Percentiles rank a stretch among this genome's conserved stretches.
phyloP scores from a whole-genome alignment of 176 grass and related monocot genomes.

The Ananas comosus region DNA sequence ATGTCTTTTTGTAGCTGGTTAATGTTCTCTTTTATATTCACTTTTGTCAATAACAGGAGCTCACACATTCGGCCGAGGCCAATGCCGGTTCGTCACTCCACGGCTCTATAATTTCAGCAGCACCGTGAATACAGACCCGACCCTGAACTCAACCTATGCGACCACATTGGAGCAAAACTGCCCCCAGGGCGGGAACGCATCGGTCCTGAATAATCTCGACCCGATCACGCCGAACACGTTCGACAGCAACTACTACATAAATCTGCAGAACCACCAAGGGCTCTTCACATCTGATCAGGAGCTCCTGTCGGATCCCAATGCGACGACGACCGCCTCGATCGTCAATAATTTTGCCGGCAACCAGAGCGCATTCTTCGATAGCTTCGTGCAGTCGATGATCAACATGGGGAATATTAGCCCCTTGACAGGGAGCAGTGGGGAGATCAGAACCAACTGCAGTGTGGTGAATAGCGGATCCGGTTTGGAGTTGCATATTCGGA shows the following conservation, averaged over 20 bases:
- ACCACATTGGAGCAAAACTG: constrained; percentile 3
- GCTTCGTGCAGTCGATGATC: constrained; percentile 57
- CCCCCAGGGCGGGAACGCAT: constrained; percentile 40
- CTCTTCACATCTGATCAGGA: constrained; percentile 86
- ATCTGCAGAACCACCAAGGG: constrained; percentile 50
- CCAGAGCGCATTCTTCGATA: constrained; percentile 45
- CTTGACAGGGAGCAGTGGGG: constrained; percentile 42
- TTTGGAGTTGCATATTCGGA: too few species aligned
- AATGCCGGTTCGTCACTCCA: neutral
- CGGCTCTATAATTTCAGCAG: constrained; percentile 16
- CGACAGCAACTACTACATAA: constrained; percentile 72
- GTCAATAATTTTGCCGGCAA: constrained; percentile 34
- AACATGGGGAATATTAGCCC: constrained; percentile 72
- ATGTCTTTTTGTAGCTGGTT: too few species aligned
- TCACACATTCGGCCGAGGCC: neutral
- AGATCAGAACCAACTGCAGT: constrained; percentile 63
- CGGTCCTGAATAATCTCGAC: constrained; percentile 48
- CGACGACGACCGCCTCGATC: constrained; percentile 40
- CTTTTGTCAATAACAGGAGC: neutral
- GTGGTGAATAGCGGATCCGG: constrained; percentile 23
- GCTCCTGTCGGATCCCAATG: constrained; percentile 31
- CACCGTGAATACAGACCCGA: neutral
- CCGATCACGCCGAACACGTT: constrained; percentile 44
- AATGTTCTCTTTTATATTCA: too few species aligned
- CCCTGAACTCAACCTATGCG: constrained; percentile 8